Percentiles rank a stretch among this genome's conserved stretches.
These are phyloP conservation scores for Neonectria magnoliae DNA, from an alignment of 2,329 filamentous ascomycete species.

Conservation along the genomic window DNA sequence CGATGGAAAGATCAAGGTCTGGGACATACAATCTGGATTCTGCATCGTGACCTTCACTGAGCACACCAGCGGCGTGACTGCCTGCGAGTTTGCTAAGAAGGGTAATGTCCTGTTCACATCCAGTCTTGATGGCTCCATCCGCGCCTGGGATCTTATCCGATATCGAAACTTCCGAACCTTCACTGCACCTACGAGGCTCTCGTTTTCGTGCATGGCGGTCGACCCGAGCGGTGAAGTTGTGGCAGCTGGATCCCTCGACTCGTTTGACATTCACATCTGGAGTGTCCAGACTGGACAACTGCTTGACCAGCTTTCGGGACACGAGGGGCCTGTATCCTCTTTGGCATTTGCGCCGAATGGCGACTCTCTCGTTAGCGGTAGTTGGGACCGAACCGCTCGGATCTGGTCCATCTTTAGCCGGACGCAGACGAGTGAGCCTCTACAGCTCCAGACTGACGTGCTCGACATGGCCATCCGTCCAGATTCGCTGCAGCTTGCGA, in stretches of 20 bases:
- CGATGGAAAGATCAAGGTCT: slow-evolving; percentile 98
- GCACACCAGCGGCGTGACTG: slow-evolving; percentile 92
- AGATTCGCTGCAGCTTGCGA: slow-evolving; percentile 89
- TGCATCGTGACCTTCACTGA: slow-evolving; percentile 98
- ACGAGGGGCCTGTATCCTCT: slow-evolving; percentile 92
- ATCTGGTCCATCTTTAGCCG: slow-evolving; percentile 96
- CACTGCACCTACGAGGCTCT: slow-evolving; percentile 88
- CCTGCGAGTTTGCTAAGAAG: slow-evolving; percentile 93
- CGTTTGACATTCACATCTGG: slow-evolving; percentile 98
- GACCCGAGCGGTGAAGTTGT: slow-evolving; percentile 97
- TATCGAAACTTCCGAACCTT: slow-evolving; percentile 99
- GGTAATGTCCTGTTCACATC: slow-evolving; percentile 96
- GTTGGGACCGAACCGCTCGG: slow-evolving; percentile 95
- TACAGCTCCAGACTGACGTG: slow-evolving; percentile 92
- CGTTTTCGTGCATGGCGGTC: slow-evolving; percentile 94
- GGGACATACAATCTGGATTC: slow-evolving; percentile 96
- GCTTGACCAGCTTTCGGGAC: slow-evolving; percentile 87
- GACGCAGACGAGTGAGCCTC: slow-evolving; percentile 92
- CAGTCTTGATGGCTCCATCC: slow-evolving; percentile 90
- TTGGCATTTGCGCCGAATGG: slow-evolving; percentile 91
- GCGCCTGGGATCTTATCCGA: slow-evolving; percentile 95
- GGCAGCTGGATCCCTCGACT: slow-evolving; percentile 93
- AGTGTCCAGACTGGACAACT: slow-evolving; percentile 97
- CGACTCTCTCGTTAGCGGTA: slow-evolving; percentile 84
- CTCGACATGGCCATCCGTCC: slow-evolving; percentile 87